Percentiles rank a stretch among this genome's conserved stretches.
phyloP scores from a whole-genome alignment of 345 rosid genomes.

The Mercurialis annua region DNA sequence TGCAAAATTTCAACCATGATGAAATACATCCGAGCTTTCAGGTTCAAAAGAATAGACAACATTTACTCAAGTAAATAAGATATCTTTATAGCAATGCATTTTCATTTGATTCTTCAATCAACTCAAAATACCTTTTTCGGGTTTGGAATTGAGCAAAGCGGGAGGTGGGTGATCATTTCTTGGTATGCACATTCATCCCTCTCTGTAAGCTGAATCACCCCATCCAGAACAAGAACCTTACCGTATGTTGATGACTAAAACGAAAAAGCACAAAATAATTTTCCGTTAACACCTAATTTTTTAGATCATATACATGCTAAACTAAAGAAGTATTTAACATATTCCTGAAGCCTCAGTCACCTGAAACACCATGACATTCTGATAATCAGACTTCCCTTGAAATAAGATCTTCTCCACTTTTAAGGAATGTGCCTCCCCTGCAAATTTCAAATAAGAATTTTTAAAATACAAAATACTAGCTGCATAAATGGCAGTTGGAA shows the following conservation, averaged over 20 bases:
- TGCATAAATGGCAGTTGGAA: background rate
- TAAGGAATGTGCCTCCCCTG: constrained; percentile 96
- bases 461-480: background rate
- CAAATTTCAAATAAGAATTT: constrained; percentile 18
- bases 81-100: background rate
- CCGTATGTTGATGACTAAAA: constrained; percentile 88
- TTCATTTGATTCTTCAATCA: constrained; percentile 2
- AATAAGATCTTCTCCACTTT: constrained; percentile 80
- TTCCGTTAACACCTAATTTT: background rate
- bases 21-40: background rate
- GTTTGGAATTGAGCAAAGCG: constrained; percentile 80
- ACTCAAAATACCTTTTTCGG: constrained; percentile 68
- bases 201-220: constrained; percentile 93
- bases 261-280: background rate
- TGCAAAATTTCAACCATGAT: background rate
- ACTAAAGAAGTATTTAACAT: background rate
- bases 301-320: background rate
- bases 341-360: constrained; percentile 32
- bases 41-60: background rate
- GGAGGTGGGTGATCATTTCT: constrained; percentile 98
- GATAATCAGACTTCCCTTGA: constrained; percentile 87
- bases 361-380: constrained; percentile 87
- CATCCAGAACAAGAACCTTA: constrained; percentile 90
- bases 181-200: constrained; percentile 98
- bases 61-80: background rate